Base-by-base conservation (phyloP, 441 rosid genomes). In the Pelargonium exstipulatum region DNA sequence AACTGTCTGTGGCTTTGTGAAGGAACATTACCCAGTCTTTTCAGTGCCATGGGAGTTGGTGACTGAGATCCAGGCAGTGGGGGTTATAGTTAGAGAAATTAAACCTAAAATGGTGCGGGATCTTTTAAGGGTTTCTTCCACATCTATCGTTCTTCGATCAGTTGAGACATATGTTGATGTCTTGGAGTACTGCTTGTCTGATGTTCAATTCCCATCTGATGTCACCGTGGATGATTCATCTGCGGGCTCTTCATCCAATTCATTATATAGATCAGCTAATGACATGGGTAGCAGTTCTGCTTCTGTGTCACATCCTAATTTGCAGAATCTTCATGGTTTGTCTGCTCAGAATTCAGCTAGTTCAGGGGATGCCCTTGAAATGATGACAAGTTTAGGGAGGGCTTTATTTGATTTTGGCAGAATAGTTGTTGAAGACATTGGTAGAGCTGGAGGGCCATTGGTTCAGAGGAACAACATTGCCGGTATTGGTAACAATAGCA, bases 61-160 rank as follows among this genome's bases (percentile, higher is more conserved):
- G 72, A 79, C 85, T 79, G 98, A 95, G 82, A 84, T 95, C 72
- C 95, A 90, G 77, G 92, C 90, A 0, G 86, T 89, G 70, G 97
- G 93, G 71, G 76, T 90, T 71, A 76, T 78, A 53, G 85, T 89
- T 77, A 83, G 84, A 77, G 98, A 92, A 88, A 85, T 95, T 71
- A 90, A 90, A 78, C 99, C 99, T 57, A 89, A 90, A 83, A 95
- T 95, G 99, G 99, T 95, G 61, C 88, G 99, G 63, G 91, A 88
- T 79, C 99, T 88, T 81, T 80, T 95, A 26, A 81, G 84, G 80
- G 78, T 71, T 73, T 85, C 86, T 55, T 84, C 93, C 64, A 80
- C 88, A 62, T 85, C 95, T 70, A 78, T 86, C 62, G 91, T 83
- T 81, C 94, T 92, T 72, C 89, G 79, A 32, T 92, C 97, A 48